Base-by-base conservation (phyloP, 345 rosid genomes). In the Lumnitzera littorea region DNA sequence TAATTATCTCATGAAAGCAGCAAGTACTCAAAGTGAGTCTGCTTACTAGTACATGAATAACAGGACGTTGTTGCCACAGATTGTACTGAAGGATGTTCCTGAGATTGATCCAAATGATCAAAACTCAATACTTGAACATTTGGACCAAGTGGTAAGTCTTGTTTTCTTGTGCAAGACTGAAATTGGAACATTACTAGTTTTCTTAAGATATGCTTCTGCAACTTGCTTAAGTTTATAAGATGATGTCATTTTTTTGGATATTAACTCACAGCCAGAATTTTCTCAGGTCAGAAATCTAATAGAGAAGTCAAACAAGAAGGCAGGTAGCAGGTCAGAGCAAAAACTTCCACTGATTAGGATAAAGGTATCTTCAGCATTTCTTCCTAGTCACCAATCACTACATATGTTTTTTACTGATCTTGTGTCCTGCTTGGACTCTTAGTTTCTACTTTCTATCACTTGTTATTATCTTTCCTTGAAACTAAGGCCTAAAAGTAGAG, bases 61-160 rank as follows among this genome's bases (percentile, higher is more conserved):
- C 67, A 70, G 53, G 49, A 48, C 46, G 25, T 70, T 74, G 51
- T 49, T 62, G 66, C 31, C 84, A 74, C 78, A 92, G 99, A 72
- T 94, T 67, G 82, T 84, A 50, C 66, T 94, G 57, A 94, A 90
- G 84, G 99, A 90, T 69, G 86, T 82, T 67, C 57, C 76, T 70
- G 95, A 82, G 67, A 78, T 94, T 77, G 96, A 94, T 76, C 86
- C 96, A 57, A 78, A 88, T 80, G 99, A 94, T 78, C 97, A 94
- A 67, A 86, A 75, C 69, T 94, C 99, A 67, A 84, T 90, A 73
- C 91, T 87, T 36, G 95, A 81, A 70, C 90, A 87, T 85, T 76
- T 94, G 76, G 97, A 94, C 80, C 83, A 74, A 74, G 96, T 90
- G 95, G 98, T 82, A 77, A 64, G 67, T 68, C 31, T 69, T 65